Conservation (phyloP, 2,329 filamentous ascomycete species). For the Calonectria ilicicola region DNA sequence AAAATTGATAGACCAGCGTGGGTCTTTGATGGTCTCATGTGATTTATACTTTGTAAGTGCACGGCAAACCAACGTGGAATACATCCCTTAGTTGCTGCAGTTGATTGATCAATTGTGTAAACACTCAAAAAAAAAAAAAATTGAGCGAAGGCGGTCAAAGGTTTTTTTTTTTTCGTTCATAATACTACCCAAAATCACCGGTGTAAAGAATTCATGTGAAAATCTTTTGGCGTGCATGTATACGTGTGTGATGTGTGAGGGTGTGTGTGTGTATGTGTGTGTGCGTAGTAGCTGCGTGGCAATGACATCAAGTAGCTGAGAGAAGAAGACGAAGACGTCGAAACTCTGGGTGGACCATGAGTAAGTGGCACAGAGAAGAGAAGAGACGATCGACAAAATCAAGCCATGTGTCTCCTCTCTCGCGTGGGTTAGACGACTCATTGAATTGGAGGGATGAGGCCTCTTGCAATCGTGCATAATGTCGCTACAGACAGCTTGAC, state of each 20-base stretch:
- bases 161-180: background rate
- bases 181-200: background rate
- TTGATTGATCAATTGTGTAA: background rate
- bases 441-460: constrained; percentile 2
- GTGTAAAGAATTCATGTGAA: constrained; percentile 1
- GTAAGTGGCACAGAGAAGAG: background rate
- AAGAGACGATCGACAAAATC: background rate
- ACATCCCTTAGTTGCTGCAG: background rate
- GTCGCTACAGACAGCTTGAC: constrained; percentile 13
- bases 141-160: constrained; percentile 10
- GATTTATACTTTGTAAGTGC: constrained; percentile 16
- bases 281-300: constrained; percentile 5
- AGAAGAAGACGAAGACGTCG: background rate
- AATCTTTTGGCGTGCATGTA: background rate
- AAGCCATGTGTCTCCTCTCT: constrained; percentile 1
- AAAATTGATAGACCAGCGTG: background rate
- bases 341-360: background rate
- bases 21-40: background rate
- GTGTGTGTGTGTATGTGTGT: background rate
- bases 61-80: background rate
- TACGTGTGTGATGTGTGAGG: background rate
- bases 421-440: constrained; percentile 7
- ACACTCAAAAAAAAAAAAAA: background rate
- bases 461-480: constrained; percentile 4
- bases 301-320: constrained; percentile 1